Base-by-base conservation (phyloP, 495 filamentous ascomycete genomes). In the Chaetomium tenue region DNA sequence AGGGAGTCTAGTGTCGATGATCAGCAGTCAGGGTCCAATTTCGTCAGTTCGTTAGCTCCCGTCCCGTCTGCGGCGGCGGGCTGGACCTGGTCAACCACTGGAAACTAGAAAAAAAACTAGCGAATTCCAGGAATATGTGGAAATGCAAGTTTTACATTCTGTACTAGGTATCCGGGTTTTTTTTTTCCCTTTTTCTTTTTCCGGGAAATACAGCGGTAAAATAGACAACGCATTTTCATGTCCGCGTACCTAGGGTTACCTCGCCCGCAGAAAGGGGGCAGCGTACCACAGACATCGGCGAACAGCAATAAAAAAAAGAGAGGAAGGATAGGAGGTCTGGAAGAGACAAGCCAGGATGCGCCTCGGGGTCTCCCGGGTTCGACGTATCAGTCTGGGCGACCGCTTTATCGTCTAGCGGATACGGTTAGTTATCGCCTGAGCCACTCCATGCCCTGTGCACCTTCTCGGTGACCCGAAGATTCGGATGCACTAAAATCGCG, bases 401-500 rank as follows among this genome's bases (percentile, higher is more conserved):
- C 33, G 33, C 33, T 8, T 37, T 11, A 1, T 37, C 33, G 33
- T 11, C 33, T 5, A 37, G 33, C 33, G 33, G 33, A 37, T 37
- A 30, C 6, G 28, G 28, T n/a, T n/a, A 30, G 28, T 30, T 37
- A 12, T 37, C 33, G 33, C 33, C 33, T 37, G 33, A 37, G 33
- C 33, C 33, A 8, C 28, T 30, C 6, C 28, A 30, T 30, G 28
- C 28, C 28, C 28, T 30, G 28, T 30, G 28, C 28, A 3, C 33
- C 33, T 37, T 40, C 9, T 37, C 5, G 42, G 42, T 52, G 60
- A 53, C 55, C 55, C 55, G 47, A 51, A 42, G 25, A 51, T 52
- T 30, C 44, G 61, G 61, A 48, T 63, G 20, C 61, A 56, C 61
- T 63, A 63, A 63, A 63, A 55, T 55, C 12, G 61, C 23, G 39